Percentiles rank a stretch among this genome's conserved stretches.
Evolutionary conservation across 2,329 filamentous ascomycete species (phyloP).

Genomic region (Fusarium tanahbumbuense): DNA sequence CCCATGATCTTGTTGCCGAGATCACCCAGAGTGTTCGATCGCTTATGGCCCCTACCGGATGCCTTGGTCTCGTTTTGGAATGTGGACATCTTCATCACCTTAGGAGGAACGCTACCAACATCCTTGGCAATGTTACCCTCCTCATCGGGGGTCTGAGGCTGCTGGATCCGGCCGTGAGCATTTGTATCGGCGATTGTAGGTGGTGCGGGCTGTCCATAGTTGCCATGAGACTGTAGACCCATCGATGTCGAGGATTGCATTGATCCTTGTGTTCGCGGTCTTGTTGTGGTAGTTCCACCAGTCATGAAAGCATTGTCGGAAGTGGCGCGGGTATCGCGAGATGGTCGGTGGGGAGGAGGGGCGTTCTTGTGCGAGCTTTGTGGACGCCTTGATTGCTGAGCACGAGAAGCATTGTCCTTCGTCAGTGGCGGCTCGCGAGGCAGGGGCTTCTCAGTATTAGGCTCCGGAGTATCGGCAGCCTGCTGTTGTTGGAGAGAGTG

Average conservation of each 20-base stretch:
- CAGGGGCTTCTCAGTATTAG: slow-evolving; percentile 66
- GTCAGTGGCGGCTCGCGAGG: slow-evolving; percentile 66
- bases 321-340: slow-evolving; percentile 53
- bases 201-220: slow-evolving; percentile 87
- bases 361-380: slow-evolving; percentile 60
- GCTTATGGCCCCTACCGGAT: slow-evolving; percentile 69
- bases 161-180: slow-evolving; percentile 88
- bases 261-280: slow-evolving; percentile 86
- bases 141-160: slow-evolving; percentile 71
- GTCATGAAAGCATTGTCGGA: slow-evolving; percentile 58
- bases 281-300: slow-evolving; percentile 57
- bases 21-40: slow-evolving; percentile 81
- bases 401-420: slow-evolving; percentile 57
- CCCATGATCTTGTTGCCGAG: slow-evolving; percentile 88
- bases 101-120: slow-evolving; percentile 69
- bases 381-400: slow-evolving; percentile 56
- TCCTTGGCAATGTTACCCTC: slow-evolving; percentile 73
- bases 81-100: slow-evolving; percentile 68
- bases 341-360: slow-evolving; percentile 41
- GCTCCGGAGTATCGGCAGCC: slow-evolving; percentile 54
- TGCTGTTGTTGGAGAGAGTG: slow-evolving; percentile 56
- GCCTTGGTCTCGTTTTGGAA: slow-evolving; percentile 66
- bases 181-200: slow-evolving; percentile 90
- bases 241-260: slow-evolving; percentile 77
- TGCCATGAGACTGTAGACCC: slow-evolving; percentile 70